Base-by-base conservation (phyloP, 2,329 filamentous ascomycete genomes). In the Aspergillus sp. region DNA sequence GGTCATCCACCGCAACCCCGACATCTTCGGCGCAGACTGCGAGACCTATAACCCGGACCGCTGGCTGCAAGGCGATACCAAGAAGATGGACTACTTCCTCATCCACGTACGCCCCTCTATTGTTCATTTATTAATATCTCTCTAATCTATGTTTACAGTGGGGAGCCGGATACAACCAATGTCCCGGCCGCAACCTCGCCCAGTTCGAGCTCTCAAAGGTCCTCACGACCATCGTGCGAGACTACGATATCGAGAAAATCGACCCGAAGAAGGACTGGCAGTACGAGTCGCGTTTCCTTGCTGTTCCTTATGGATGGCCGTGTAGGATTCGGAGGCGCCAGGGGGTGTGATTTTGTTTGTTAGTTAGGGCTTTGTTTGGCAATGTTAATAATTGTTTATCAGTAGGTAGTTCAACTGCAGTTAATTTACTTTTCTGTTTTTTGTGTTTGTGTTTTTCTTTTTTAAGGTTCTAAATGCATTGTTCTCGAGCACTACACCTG, bases 141-240 rank as follows among this genome's bases (percentile, higher is more conserved):
- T 9, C 27, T 31, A 11, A 11, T 9, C 3, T 31, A 21, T 21
- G 3, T 21, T 21, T 21, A 21, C 41, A 68, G 57, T 77, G 73
- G 60, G 73, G 73, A 21, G 70, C 70, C 5, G 73, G 76, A 7
- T 75, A 75, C 41, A 70, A 68, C 23, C 63, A 66, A 43, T 77
- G 73, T 48, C 69, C 70, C 17, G 74, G 75, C 0, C 68, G 68
- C 17, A 69, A 75, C 41, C 64, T 77, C 5, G 73, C 72, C 8
- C 66, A 70, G 44, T 60, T 77, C 35, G 69, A 77, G 61, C 56
- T 76, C 6, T 66, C 61, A 19, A 76, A 78, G 60, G 59, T 73
- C 19, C 55, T 68, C 1, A 65, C 71, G 2, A 73, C 68, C 6
- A 39, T 76, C 12, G 40, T 75, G 4, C 62, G 70, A 8, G 71